Percentiles rank a stretch among this genome's conserved stretches.
phyloP scores from a whole-genome alignment of 805 yeast species.

The Maudiozyma pseudohumilis region DNA sequence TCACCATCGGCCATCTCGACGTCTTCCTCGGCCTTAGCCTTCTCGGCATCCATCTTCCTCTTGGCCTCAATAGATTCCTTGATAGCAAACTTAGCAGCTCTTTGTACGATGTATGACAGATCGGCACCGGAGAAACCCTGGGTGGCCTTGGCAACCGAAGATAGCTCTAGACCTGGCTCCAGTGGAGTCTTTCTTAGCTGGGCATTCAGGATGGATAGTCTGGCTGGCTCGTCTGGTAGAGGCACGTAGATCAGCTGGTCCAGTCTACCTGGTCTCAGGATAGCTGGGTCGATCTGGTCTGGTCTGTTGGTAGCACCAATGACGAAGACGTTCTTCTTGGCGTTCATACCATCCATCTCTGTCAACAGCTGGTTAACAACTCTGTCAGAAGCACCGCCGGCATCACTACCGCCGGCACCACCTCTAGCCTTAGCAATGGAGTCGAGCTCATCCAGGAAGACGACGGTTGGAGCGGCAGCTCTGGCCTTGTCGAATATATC shows the following conservation, averaged over 20 bases:
- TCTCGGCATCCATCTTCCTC: constrained; percentile 36
- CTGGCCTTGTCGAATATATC: constrained; percentile 97
- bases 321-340: constrained; percentile 96
- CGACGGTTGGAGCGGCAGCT: constrained; percentile 99
- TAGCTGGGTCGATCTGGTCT: constrained; percentile 97
- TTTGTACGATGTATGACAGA: constrained; percentile 91
- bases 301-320: constrained; percentile 99
- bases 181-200: constrained; percentile 97
- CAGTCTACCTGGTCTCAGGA: constrained; percentile 96
- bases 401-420: constrained; percentile 85
- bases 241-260: constrained; percentile 98
- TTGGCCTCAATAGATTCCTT: constrained; percentile 94
- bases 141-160: constrained; percentile 87
- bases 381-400: constrained; percentile 98
- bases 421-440: constrained; percentile 99
- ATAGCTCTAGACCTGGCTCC: constrained; percentile 89
- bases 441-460: constrained; percentile 94
- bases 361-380: constrained; percentile 95
- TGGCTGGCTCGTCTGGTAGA: constrained; percentile 90
- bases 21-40: constrained; percentile 39
- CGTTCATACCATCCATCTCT: constrained; percentile 99
- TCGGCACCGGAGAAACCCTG: constrained; percentile 99
- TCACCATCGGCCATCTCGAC: constrained; percentile 28
- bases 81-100: constrained; percentile 97
- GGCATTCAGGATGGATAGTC: constrained; percentile 86